Percentiles rank a stretch among this genome's conserved stretches.
These are phyloP conservation scores for Vaccinium macrocarpon DNA, from an alignment of 148 eudicot genomes.

Conservation along the genomic window DNA sequence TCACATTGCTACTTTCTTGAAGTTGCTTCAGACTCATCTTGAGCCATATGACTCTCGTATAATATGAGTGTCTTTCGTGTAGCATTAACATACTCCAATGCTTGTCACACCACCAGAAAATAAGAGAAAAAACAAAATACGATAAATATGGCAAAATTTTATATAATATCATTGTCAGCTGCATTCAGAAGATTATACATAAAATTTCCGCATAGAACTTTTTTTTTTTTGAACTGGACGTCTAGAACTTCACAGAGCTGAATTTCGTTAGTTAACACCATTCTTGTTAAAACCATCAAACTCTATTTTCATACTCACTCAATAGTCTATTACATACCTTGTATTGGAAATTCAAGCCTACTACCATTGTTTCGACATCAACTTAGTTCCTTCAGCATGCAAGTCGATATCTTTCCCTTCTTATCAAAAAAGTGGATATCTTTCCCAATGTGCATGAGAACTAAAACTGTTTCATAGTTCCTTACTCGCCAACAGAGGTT, in stretches of 20 bases:
- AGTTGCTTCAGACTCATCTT: background rate
- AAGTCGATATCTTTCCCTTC: background rate
- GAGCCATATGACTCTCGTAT: background rate
- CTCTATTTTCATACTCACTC: background rate
- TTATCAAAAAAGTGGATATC: no score
- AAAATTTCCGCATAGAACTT: background rate
- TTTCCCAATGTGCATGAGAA: background rate
- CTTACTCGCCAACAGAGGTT: background rate
- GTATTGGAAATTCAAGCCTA: background rate
- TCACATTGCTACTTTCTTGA: background rate
- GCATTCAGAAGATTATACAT: background rate
- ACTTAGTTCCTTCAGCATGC: background rate
- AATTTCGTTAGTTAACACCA: background rate
- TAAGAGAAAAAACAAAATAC: background rate
- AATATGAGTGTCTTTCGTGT: background rate
- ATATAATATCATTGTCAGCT: background rate
- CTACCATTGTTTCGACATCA: background rate
- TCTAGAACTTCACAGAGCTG: background rate
- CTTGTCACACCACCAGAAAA: background rate
- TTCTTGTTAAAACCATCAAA: background rate
- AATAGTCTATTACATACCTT: background rate
- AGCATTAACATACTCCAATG: background rate
- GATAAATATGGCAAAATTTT: background rate
- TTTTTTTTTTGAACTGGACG: no score
- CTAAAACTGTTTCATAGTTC: background rate